Conservation (phyloP, 2,329 filamentous ascomycete genomes). For the Chrysoporthe puriensis region DNA sequence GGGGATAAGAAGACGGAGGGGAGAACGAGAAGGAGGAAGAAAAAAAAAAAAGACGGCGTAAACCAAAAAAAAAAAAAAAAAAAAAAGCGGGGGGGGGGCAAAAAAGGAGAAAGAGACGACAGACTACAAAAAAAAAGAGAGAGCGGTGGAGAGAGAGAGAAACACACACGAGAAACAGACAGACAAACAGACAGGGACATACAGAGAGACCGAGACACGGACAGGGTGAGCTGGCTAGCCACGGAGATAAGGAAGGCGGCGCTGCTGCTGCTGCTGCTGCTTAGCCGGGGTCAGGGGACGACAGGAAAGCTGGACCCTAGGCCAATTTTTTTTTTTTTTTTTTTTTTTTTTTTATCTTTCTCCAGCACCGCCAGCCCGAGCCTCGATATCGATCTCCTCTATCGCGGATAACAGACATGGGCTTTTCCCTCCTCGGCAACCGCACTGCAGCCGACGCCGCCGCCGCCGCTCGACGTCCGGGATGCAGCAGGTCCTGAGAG, state of each 20-base stretch:
- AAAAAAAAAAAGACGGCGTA: neutral
- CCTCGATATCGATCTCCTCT: neutral
- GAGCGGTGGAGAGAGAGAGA: neutral
- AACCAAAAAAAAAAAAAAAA: neutral
- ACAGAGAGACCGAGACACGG: neutral
- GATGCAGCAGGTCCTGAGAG: no score
- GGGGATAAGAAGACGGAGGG: neutral
- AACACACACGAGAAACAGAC: neutral
- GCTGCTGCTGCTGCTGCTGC: no score
- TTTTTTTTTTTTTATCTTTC: no score
- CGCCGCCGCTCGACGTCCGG: neutral
- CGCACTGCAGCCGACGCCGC: neutral
- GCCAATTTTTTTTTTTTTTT: no score
- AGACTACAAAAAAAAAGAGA: neutral
- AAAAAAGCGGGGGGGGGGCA: neutral
- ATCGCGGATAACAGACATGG: slow-evolving; percentile 3
- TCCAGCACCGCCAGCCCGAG: no score
- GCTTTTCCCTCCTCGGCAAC: neutral
- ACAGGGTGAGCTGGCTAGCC: no score
- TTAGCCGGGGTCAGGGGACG: no score
- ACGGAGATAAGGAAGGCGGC: no score
- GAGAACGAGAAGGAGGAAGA: neutral
- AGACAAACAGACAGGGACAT: neutral
- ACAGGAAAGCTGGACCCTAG: no score
- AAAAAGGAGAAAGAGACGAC: no score